Evolutionary conservation across 1,284 basidiomycete genomes (phyloP), one percentile per base, ranked within the genome.

Genomic region (Laetiporus sulphureus): DNA sequence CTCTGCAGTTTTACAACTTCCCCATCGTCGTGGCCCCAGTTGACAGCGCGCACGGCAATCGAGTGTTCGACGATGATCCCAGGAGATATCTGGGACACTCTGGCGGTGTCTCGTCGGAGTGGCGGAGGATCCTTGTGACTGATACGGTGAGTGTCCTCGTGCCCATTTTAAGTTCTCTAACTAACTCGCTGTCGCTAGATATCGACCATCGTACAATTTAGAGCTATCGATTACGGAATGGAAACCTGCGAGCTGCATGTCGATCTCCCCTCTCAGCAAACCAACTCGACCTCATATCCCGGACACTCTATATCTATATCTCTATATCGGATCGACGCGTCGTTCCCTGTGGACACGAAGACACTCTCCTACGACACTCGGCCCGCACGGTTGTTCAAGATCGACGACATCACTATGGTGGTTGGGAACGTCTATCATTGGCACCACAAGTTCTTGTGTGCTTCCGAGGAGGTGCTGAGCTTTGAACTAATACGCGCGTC

Each of bases 141-240:
- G 23, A 37, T 27, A 43, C 39, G 15, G 46, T 42, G 32, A 29
- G 37, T 23, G 21, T 4, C 19, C 33, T 7, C 32, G 7, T 16
- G 36, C 24, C n/a, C n/a, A n/a, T n/a, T n/a, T n/a, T n/a, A n/a
- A n/a, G n/a, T n/a, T n/a, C n/a, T n/a, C n/a, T n/a, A 4, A 15
- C 19, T 3, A 16, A 32, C n/a, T 31, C 24, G 11, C 18, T 18
- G 7, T 7, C 30, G 3, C 16, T 37, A 56, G 55, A 22, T 53
- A 5, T 52, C 49, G 11, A 56, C 56, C 10, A 32, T 58, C 20
- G 40, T 50, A 19, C 55, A 58, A 40, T 58, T 58, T 41, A 44
- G 53, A 23, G 53, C 45, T 5, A 42, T 54, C 19, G 56, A 58
- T 40, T 58, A 44, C 32, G 55, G 55, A 10, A 56, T 58, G 55